Evolutionary conservation across 768 basidiomycete genomes (phyloP).

Genomic region (Hydnum rufescens): DNA sequence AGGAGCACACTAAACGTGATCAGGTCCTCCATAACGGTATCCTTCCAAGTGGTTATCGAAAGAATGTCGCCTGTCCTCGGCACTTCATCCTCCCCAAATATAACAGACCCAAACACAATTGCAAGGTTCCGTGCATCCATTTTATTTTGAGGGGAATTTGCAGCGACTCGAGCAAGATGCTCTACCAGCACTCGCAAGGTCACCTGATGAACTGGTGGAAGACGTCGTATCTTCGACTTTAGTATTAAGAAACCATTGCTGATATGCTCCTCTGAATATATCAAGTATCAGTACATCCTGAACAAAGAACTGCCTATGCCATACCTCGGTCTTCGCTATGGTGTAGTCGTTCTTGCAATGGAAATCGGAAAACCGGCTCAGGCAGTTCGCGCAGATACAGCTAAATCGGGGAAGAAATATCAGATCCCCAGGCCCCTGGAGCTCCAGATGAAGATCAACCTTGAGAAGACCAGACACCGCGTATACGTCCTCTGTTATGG

Average conservation of each 20-base stretch:
- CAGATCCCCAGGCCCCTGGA: too few species aligned
- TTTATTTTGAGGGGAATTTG: conserved; percentile 56
- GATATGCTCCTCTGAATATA: conserved; percentile 41
- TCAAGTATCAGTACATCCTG: not conserved
- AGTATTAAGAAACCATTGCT: conserved; percentile 53
- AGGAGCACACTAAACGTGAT: conserved; percentile 48
- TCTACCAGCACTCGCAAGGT: conserved; percentile 66
- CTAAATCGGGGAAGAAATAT: conserved; percentile 20
- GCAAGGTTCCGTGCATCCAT: conserved; percentile 89
- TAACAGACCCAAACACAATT: conserved; percentile 72
- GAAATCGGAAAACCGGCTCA: conserved; percentile 72
- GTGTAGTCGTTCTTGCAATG: conserved; percentile 61
- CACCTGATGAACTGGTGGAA: conserved; percentile 70
- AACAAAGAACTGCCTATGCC: conserved; percentile 6
- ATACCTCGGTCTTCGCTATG: conserved; percentile 59
- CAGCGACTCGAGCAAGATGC: conserved; percentile 56
- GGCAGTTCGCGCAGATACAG: conserved; percentile 72
- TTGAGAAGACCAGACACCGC: conserved; percentile 73
- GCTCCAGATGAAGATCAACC: too few species aligned
- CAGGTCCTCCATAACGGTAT: conserved; percentile 67
- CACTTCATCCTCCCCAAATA: conserved; percentile 85
- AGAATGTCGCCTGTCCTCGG: conserved; percentile 54
- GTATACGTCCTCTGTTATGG: conserved; percentile 55
- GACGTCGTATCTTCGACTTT: conserved; percentile 66
- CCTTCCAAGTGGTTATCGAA: conserved; percentile 24